A percentile compares a stretch with the other conserved stretches of the same genome.
Conservation (phyloP, 2,329 filamentous ascomycete genomes). For the Fusarium praegraminearum region DNA sequence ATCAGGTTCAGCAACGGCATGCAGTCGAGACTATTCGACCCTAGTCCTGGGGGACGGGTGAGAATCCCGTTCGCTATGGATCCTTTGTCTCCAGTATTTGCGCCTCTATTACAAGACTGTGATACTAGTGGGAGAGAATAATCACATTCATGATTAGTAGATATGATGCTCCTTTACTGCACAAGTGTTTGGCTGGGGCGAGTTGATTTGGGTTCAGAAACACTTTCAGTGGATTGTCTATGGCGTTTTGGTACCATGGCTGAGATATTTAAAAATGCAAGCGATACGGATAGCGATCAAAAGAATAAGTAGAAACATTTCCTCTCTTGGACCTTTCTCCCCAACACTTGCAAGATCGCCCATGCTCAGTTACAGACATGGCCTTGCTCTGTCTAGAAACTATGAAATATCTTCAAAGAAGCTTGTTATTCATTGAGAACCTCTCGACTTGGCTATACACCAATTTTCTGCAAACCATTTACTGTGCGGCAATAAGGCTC, state of each 20-base stretch:
- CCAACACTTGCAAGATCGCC: neutral
- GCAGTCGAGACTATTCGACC: slow-evolving; percentile 4
- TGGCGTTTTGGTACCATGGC: neutral
- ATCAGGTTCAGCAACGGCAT: neutral
- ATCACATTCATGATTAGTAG: slow-evolving; percentile 8
- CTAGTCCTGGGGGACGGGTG: slow-evolving; percentile 6
- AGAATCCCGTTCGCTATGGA: neutral
- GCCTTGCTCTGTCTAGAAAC: neutral
- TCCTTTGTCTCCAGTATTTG: slow-evolving; percentile 2
- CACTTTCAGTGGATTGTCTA: neutral
- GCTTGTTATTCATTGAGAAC: neutral
- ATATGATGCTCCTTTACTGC: neutral
- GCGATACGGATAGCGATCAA: slow-evolving; percentile 17
- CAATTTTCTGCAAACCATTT: neutral
- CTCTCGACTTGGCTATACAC: neutral
- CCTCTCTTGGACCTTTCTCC: neutral
- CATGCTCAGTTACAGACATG: neutral
- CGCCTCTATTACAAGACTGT: neutral
- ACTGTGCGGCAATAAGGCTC: slow-evolving; percentile 67
- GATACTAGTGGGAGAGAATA: neutral
- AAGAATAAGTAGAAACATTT: slow-evolving; percentile 1
- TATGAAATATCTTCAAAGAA: neutral
- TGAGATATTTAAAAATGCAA: neutral
- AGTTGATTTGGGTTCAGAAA: neutral
- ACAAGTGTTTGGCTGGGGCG: neutral